Conservation (phyloP, 345 rosid genomes). For the Brassica carinata region DNA sequence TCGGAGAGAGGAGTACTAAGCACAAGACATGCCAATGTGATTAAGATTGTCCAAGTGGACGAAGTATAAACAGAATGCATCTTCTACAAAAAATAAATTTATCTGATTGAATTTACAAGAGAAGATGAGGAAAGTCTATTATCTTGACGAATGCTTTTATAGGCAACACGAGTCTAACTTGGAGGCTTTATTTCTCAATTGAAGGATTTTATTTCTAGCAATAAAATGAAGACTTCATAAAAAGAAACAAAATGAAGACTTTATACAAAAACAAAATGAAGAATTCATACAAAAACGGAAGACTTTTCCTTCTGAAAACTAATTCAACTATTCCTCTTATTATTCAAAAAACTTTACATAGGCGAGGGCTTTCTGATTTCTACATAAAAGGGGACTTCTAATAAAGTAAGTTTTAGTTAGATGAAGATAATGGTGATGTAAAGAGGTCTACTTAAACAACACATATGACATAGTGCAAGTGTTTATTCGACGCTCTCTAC, state of each 20-base stretch:
- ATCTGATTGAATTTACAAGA: not conserved
- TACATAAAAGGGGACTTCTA: not conserved
- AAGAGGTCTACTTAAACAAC: not conserved
- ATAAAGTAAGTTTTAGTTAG: not conserved
- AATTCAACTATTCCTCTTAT: not conserved
- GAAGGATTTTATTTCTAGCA: not conserved
- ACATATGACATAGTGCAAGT: too few species aligned
- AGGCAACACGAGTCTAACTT: conserved; percentile 25
- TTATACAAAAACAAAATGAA: too few species aligned
- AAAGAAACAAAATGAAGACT: not conserved
- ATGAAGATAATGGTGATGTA: not conserved
- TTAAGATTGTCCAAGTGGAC: conserved; percentile 29
- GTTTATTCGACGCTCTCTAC: too few species aligned
- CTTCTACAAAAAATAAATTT: not conserved
- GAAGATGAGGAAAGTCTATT: conserved; percentile 21
- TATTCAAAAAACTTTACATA: not conserved
- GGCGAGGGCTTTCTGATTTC: not conserved
- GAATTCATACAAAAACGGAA: not conserved
- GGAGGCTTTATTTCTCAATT: conserved; percentile 23
- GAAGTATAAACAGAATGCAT: conserved; percentile 26
- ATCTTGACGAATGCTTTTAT: conserved; percentile 21
- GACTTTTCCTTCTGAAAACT: conserved; percentile 6
- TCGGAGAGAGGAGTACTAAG: conserved; percentile 17
- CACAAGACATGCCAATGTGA: conserved; percentile 35
- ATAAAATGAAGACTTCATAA: not conserved